Base-by-base conservation (phyloP, 768 basidiomycete species). In the Naganishia vishniacii region DNA sequence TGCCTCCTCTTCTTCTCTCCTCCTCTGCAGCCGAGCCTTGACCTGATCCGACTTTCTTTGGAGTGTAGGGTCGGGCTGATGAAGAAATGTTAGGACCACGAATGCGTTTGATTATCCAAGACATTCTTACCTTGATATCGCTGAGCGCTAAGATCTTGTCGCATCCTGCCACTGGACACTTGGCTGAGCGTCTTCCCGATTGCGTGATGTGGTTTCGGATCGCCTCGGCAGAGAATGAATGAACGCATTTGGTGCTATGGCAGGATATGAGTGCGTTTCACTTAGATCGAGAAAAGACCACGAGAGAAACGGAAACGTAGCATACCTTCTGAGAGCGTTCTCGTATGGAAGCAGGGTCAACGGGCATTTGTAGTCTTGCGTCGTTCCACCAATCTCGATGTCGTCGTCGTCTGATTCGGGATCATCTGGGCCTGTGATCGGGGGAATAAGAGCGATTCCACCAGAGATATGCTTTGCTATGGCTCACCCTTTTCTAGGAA, bases 241-340 rank as follows among this genome's bases (percentile, higher is more conserved):
- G 93, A 0, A 83, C 80, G 75, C 93, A 95, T 31, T 83, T 72
- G 42, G 76, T 73, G 37, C 88, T 91, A 71, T 18, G 65, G 48
- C 16, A 28, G 42, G 42, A 20, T 34, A 9, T n/a, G 20, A 44
- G 37, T 42, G 29, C 37, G 16, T 4, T 40, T 23, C 32, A 31
- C 23, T 20, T 25, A 7, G n/a, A 23, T 4, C 48, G 12, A 12
- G 25, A 0, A 45, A 32, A 28, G 15, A 5, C 13, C 12, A 1
- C 41, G 34, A 9, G 41, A 31, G 18, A 18, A 28, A 60, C 42
- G 29, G 18, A 44, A 25, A 47, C 31, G 46, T 49, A 4, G 80
- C 87, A 61, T 73, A 93, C 92, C 89, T 91, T 3, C 87, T 90
- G 64, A 88, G 79, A 1, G 93, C 91, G 56, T 94, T 81, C 23